phyloP scores from a whole-genome alignment of 2,329 filamentous ascomycete genomes.

The Diaporthe nobilis region DNA sequence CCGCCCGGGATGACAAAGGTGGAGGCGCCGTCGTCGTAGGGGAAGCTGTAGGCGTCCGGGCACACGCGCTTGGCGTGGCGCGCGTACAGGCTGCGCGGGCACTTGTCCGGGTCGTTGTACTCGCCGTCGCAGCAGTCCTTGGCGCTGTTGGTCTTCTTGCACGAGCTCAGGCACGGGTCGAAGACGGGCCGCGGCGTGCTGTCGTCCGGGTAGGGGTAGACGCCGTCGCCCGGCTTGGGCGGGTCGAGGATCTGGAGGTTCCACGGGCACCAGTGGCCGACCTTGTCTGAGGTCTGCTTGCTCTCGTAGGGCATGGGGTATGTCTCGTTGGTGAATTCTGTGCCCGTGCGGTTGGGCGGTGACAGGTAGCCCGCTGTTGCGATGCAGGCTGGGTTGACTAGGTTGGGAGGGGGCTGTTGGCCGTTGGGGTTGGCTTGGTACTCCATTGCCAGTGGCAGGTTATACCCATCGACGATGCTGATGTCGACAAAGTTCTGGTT shows the following conservation, averaged over 20 bases:
- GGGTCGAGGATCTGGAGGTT: conserved; percentile 79
- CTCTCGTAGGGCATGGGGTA: conserved; percentile 79
- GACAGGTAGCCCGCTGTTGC: conserved; percentile 76
- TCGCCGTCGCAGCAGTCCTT: conserved; percentile 82
- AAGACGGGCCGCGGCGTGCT: conserved; percentile 79
- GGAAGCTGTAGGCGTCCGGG: conserved; percentile 87
- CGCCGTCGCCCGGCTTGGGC: conserved; percentile 77
- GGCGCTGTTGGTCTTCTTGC: conserved; percentile 76
- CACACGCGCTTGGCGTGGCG: conserved; percentile 80
- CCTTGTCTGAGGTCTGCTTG: conserved; percentile 66
- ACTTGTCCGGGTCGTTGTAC: conserved; percentile 74
- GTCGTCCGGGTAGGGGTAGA: conserved; percentile 86
- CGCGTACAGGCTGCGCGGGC: conserved; percentile 78
- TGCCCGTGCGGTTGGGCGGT: conserved; percentile 64
- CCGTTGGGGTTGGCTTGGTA: conserved; percentile 69
- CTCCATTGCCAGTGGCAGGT: conserved; percentile 77
- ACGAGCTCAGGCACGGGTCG: conserved; percentile 84
- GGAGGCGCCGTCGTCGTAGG: conserved; percentile 71
- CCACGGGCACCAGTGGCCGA: conserved; percentile 85
- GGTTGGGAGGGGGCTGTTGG: conserved; percentile 79
- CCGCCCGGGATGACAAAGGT: conserved; percentile 76
- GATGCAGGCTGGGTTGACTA: conserved; percentile 83
- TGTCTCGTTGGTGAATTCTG: conserved; percentile 73
- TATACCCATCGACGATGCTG: conserved; percentile 88
- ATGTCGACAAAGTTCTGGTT: conserved; percentile 86